These are phyloP conservation scores for Alternaria sp. DNA, from an alignment of 2,329 filamentous ascomycete genomes.

Conservation along the genomic window DNA sequence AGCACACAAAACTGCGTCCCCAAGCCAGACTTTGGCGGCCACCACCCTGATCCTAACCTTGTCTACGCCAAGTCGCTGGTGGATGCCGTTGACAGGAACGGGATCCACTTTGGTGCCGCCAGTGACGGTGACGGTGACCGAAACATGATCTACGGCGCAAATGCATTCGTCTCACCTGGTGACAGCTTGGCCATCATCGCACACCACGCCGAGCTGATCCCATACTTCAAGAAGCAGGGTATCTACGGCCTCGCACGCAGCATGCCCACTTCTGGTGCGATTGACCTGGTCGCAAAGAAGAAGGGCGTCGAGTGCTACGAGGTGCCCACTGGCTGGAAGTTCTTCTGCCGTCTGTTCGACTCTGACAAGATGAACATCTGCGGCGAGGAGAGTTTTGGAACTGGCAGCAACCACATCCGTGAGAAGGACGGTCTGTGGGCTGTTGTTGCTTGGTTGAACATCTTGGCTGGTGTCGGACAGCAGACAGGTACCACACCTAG, in stretches of 20 bases:
- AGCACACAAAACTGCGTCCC: conserved; percentile 92
- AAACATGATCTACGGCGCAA: conserved; percentile 99
- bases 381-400: conserved; percentile 97
- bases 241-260: conserved; percentile 94
- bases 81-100: conserved; percentile 87
- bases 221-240: conserved; percentile 97
- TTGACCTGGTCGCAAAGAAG: conserved; percentile 94
- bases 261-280: conserved; percentile 96
- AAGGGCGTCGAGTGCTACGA: conserved; percentile 93
- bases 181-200: conserved; percentile 98
- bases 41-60: conserved; percentile 97
- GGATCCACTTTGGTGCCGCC: conserved; percentile 94
- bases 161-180: conserved; percentile 94
- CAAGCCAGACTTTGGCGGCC: conserved; percentile 93
- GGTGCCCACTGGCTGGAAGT: conserved; percentile 98
- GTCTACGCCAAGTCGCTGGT: conserved; percentile 96
- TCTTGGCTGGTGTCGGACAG: conserved; percentile 92
- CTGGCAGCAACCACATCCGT: conserved; percentile 97
- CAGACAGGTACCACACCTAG: conserved; percentile 82
- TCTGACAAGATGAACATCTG: conserved; percentile 99
- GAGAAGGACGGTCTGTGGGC: conserved; percentile 99
- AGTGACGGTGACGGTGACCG: conserved; percentile 97
- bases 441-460: conserved; percentile 96
- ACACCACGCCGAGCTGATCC: conserved; percentile 94
- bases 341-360: conserved; percentile 95